Base-by-base conservation (phyloP, 2,329 filamentous ascomycete genomes). In the Exophiala lecanii-corni region DNA sequence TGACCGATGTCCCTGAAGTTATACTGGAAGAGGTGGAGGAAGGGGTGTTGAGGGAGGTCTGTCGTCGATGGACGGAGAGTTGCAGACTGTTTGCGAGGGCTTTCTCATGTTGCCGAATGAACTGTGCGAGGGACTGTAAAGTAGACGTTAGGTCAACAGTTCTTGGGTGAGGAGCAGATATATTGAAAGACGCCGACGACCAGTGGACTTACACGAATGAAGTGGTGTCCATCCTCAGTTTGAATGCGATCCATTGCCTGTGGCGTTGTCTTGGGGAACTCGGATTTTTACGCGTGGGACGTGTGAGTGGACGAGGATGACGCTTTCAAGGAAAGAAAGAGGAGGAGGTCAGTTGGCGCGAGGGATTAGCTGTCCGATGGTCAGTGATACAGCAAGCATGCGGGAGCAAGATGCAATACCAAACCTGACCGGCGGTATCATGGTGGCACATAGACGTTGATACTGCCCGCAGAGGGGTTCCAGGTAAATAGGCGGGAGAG, bases 31-130 rank as follows among this genome's bases (percentile, higher is more conserved):
- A 73, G 41, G 62, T 56, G 47, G 83, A 81, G 43, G 79, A 68
- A 12, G 17, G 21, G 55, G 76, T 78, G 79, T 89, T 81, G 58
- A 82, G 84, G 50, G 78, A 72, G 30, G 74, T 70, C 50, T 79
- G 76, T 59, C 86, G 81, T 26, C 50, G 37, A 36, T 56, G 54
- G 26, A 55, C 54, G 64, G 84, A 83, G 57, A 94, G 76, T 66
- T 96, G 91, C 51, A 96, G 74, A 58, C 91, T 91, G 71, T 97
- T 97, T 62, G 92, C 92, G 51, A 98, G 79, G 26, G 89, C 91
- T 70, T 94, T 94, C 69, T 98, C 92, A 72, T 98, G 89, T 43
- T 89, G 95, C 51, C 89, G 88, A 68, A 98, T 89, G 69, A 95
- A 97, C 69, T 84, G 84, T 62, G 91, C 89, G 64, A 98, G 78